Evolutionary conservation across 2,329 filamentous ascomycete genomes (phyloP), one percentile per base, ranked within the genome.

Genomic region (Decorospora gaudefroyi): DNA sequence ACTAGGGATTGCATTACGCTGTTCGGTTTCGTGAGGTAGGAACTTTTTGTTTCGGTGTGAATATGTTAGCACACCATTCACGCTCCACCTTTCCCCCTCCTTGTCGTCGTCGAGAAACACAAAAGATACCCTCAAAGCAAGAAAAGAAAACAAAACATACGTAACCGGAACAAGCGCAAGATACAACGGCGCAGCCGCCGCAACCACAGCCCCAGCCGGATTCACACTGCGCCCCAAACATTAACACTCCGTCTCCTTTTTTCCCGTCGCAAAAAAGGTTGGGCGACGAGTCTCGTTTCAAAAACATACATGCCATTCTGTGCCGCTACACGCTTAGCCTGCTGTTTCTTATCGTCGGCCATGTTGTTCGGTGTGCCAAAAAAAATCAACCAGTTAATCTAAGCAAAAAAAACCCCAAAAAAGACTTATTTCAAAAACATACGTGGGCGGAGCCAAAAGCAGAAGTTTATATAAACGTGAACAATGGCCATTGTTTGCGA

Each of bases 261-360:
- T 1, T 4, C 4, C 9, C 3, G 4, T 4, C 19, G 17, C 6
- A 19, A n/a, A n/a, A n/a, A n/a, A n/a, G n/a, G n/a, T n/a, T n/a
- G n/a, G n/a, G n/a, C n/a, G n/a, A n/a, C n/a, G n/a, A n/a, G n/a
- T n/a, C n/a, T n/a, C n/a, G 13, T n/a, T n/a, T 22, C 2, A 11
- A 19, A 13, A 42, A 51, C 54, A 4, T 34, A 59, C 56, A 59
- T 42, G 2, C 56, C 56, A 42, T 55, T 55, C 10, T 51, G 35
- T 12, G 44, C 42, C n/a, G 52, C 52, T 4, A 36, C 50, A 9
- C 43, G 42, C 33, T 51, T 52, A 5, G 42, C 52, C 28, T 58
- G 49, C 42, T 39, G 31, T 35, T 58, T 54, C 42, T 58, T 59
- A 7, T 56, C 54, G 37, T 59, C 56, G 21, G 52, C 37, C 56